Conservation (phyloP, 148 eudicot genomes). For the Bassia scoparia region DNA sequence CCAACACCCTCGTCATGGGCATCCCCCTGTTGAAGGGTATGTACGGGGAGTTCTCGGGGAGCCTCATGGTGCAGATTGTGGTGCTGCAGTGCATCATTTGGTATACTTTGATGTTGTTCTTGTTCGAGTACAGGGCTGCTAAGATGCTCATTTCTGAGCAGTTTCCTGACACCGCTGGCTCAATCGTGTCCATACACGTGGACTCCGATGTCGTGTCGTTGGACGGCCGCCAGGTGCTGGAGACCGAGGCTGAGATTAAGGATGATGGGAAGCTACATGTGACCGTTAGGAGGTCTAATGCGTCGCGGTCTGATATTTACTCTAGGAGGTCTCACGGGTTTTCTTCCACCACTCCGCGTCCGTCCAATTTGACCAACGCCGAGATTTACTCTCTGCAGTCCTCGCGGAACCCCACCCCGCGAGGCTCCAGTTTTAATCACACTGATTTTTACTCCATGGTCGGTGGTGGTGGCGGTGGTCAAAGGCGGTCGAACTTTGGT, state of each 20-base stretch:
- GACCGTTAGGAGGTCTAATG: slow-evolving; percentile 69
- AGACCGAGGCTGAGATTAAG: slow-evolving; percentile 71
- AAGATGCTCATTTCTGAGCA: slow-evolving; percentile 77
- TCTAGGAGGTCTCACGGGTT: slow-evolving; percentile 64
- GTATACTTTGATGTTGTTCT: slow-evolving; percentile 90
- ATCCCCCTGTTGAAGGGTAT: slow-evolving; percentile 86
- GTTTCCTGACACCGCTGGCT: slow-evolving; percentile 81
- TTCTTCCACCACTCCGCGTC: slow-evolving; percentile 53
- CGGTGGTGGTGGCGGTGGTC: slow-evolving; percentile 46
- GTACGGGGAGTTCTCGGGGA: slow-evolving; percentile 86
- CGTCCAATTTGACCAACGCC: slow-evolving; percentile 75
- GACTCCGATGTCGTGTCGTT: slow-evolving; percentile 82
- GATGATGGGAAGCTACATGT: slow-evolving; percentile 87
- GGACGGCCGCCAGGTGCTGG: slow-evolving; percentile 64
- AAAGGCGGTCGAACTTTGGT: slow-evolving; percentile 74
- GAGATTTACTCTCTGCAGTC: slow-evolving; percentile 88
- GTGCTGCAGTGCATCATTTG: slow-evolving; percentile 88
- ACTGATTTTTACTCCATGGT: slow-evolving; percentile 77
- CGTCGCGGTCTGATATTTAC: slow-evolving; percentile 69
- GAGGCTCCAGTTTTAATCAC: slow-evolving; percentile 85
- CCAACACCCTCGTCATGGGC: slow-evolving; percentile 96
- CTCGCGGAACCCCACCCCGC: slow-evolving; percentile 71
- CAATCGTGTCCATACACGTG: slow-evolving; percentile 79
- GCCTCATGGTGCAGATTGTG: slow-evolving; percentile 87
- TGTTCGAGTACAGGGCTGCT: slow-evolving; percentile 86